Base-by-base conservation (phyloP, 306 rosid species). In the Potentilla sterilis region DNA sequence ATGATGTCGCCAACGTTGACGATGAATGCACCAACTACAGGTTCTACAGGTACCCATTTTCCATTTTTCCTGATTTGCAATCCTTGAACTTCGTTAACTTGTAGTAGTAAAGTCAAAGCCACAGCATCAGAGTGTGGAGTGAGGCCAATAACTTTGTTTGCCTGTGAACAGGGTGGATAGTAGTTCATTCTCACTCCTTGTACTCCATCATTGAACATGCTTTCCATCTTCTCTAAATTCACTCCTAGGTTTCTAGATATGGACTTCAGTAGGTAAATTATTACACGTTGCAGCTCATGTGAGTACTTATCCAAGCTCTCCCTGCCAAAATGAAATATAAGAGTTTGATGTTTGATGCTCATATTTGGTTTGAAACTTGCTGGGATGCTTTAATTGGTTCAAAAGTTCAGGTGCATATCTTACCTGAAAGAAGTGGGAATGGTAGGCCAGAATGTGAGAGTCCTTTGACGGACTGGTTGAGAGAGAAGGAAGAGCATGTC, bases 391-490 rank as follows among this genome's bases (percentile, higher is more conserved):
- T 18, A 40, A n/a, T 40, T 73, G 51, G 15, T 37, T 2, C 41
- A 15, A 41, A 38, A 28, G 42, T 22, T 9, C 9, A 3, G 24
- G 34, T 9, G 22, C 34, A 34, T 5, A 5, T 3, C 47, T 61
- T 79, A 66, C 81, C 75, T 71, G 78, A 81, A 81, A 46, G 81
- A 77, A 72, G 73, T 10, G 62, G 85, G 85, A 21, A 55, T 49
- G 10, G 18, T 67, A 13, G 82, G 82, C 78, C 78, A 79, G 49
- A 66, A 77, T 58, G 40, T 66, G 32, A 44, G 40, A 67, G 73
- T 71, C 49, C 85, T 37, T 8, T 9, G 3, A 38, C 40, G 12
- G 59, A 52, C 44, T 7, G 85, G 85, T 13, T 47, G 81, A 49
- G 81, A 21, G 19, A 72, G 19, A 7, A 81, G 38, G 73, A 77